Percentiles rank a stretch among this genome's conserved stretches.
These are phyloP conservation scores for Epithemia pelagica DNA, from an alignment of 108 stramenopile genomes.

Conservation along the genomic window DNA sequence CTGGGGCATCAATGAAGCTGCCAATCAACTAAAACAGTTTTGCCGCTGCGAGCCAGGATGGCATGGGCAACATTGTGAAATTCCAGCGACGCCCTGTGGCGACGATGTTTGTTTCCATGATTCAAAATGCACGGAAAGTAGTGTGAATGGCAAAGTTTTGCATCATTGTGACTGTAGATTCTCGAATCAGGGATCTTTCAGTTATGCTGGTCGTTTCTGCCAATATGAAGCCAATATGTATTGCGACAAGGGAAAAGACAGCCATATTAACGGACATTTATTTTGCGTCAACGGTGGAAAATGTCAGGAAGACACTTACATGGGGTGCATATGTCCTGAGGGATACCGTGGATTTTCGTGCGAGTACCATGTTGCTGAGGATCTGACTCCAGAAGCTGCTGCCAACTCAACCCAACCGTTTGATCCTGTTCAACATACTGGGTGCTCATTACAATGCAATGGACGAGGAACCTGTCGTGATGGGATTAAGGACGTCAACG, in stretches of 20 bases:
- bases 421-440: not conserved
- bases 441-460: conserved; percentile 15
- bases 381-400: not conserved
- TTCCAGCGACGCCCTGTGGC: conserved; percentile 22
- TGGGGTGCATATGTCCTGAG: conserved; percentile 22
- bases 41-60: conserved; percentile 29
- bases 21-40: conserved; percentile 7
- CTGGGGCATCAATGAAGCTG: conserved; percentile 10
- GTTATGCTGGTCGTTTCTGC: conserved; percentile 12
- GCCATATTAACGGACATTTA: conserved; percentile 12
- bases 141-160: conserved; percentile 9
- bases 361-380: conserved; percentile 15
- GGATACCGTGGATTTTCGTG: conserved; percentile 33
- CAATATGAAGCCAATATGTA: conserved; percentile 10
- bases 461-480: conserved; percentile 28
- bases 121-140: conserved; percentile 15
- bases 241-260: conserved; percentile 6
- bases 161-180: conserved; percentile 46
- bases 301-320: not conserved
- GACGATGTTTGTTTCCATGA: conserved; percentile 37
- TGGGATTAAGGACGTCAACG: conserved; percentile 26
- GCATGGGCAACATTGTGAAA: conserved; percentile 31
- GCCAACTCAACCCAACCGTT: not conserved
- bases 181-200: conserved; percentile 9
- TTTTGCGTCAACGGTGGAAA: conserved; percentile 14